Conservation (phyloP, 768 basidiomycete species). For the Serendipita indica region DNA sequence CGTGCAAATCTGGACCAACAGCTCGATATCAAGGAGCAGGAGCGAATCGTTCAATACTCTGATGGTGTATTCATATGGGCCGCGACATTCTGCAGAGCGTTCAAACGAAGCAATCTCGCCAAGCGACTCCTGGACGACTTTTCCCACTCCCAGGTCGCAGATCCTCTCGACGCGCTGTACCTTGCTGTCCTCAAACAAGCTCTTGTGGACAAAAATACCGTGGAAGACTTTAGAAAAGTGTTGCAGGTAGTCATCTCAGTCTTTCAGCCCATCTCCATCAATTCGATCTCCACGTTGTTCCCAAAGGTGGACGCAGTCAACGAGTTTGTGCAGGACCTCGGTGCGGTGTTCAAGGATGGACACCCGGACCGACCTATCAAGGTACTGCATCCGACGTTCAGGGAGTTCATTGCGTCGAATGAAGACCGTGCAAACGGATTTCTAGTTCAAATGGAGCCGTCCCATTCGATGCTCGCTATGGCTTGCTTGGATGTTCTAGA, state of each 20-base stretch:
- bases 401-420: not conserved
- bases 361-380: constrained; percentile 8
- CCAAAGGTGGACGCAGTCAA: not conserved
- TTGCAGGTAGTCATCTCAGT: not conserved
- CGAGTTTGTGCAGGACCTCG: constrained; percentile 2
- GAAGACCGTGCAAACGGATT: constrained; percentile 5
- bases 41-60: not conserved
- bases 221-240: not conserved
- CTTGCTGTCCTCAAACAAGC: not conserved
- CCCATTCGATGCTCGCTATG: not conserved
- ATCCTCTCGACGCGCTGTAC: not conserved
- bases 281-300: not conserved
- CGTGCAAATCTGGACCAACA: not conserved
- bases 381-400: constrained; percentile 8
- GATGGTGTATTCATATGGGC: not conserved
- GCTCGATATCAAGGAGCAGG: not conserved
- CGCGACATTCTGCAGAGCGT: not conserved
- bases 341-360: constrained; percentile 4
- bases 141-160: not conserved
- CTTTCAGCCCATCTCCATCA: not conserved
- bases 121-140: not conserved
- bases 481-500: not conserved
- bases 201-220: not conserved
- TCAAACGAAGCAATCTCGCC: not conserved
- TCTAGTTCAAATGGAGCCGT: not conserved